Evolutionary conservation across 768 basidiomycete species (phyloP).

Genomic region (Hypholoma sublateritium): DNA sequence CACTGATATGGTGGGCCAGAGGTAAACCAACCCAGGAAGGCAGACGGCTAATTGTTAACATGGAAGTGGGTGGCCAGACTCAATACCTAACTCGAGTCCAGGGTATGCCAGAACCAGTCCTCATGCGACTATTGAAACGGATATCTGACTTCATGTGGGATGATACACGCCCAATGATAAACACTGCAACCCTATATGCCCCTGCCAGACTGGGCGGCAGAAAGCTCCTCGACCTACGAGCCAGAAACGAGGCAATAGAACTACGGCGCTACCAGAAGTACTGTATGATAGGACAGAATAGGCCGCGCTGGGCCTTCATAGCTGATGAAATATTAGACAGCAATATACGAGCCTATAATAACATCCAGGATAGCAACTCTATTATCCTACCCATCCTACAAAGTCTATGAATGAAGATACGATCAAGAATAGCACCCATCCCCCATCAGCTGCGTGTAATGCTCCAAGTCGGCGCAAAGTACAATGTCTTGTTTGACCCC

Average conservation of each 20-base stretch:
- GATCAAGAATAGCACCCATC: not conserved
- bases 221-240: constrained; percentile 17
- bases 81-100: constrained; percentile 35
- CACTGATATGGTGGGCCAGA: constrained; percentile 22
- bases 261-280: not conserved
- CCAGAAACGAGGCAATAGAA: constrained; percentile 21
- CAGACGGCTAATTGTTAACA: constrained; percentile 10
- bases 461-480: not conserved
- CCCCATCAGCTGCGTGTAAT: not conserved
- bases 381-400: not conserved
- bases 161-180: constrained; percentile 13
- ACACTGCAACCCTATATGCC: constrained; percentile 16
- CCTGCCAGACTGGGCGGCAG: constrained; percentile 17
- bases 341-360: not conserved
- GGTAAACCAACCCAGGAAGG: constrained; percentile 30
- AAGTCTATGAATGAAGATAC: not conserved
- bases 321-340: not conserved
- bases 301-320: not conserved
- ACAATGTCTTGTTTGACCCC: constrained; percentile 2
- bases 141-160: constrained; percentile 29
- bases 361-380: not conserved
- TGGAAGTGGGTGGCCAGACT: constrained; percentile 28
- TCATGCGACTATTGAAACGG: constrained; percentile 17
- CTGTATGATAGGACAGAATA: not conserved
- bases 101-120: constrained; percentile 31